Evolutionary conservation across 306 rosid genomes (phyloP), one percentile per base, ranked within the genome.

Genomic region (Fagus crenata): DNA sequence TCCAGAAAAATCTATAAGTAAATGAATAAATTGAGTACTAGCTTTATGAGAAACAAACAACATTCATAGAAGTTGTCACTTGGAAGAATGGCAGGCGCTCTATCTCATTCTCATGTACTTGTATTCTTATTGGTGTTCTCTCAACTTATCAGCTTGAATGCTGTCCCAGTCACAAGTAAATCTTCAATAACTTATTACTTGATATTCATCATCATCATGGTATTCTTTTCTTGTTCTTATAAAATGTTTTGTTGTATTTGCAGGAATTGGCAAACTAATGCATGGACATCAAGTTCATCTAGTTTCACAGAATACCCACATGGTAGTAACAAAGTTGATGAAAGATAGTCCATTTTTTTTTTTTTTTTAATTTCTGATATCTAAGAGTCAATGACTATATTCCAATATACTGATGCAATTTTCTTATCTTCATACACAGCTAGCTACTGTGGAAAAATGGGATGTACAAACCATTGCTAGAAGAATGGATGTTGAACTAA

Each of bases 151-250:
- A 76, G 74, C 87, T 83, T 85, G 58, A 86, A 85, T 75, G 97
- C 93, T 74, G 87, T 89, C 81, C 98, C 97, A 42, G 76, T 83
- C 69, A 84, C 97, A 86, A 90, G 95, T 92, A 89, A 85, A 37
- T 71, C 80, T 37, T 41, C 8, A 31, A 14, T 15, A 46, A 31
- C 54, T 65, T 28, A 75, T 67, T 46, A 77, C 73, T 65, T 75
- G 17, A 31, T 82, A 70, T 75, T 36, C 22, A 28, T 55, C 22
- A 68, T 49, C 65, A 56, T 71, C 64, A 4, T 74, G 35, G 64
- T 63, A 49, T 56, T 37, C 14, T 63, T 55, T 63, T 42, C 40
- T 3, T 56, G 40, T 69, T 4, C 81, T 73, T 5, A 83, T 42
- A 36, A 71, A 1, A 46, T 22, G 2, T 13, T 55, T 78, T 14